Conservation (phyloP, 2,329 filamentous ascomycete species). For the Zymoseptoria pseudotritici region DNA sequence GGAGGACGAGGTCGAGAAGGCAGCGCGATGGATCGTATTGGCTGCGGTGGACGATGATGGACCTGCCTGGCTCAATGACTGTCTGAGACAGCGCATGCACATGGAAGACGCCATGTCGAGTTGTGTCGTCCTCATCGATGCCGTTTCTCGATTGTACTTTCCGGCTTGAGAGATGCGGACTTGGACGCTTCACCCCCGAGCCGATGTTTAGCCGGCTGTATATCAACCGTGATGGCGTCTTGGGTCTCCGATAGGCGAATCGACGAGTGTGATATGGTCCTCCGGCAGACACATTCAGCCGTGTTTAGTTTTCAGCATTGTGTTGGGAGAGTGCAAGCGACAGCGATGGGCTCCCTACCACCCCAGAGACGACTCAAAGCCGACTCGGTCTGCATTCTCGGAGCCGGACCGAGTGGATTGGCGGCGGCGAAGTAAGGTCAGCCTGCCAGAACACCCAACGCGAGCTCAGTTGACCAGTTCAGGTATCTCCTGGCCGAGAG, state of each 20-base stretch:
- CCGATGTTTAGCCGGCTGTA: background rate
- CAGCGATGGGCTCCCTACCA: slow-evolving; percentile 13
- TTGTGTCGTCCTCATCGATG: background rate
- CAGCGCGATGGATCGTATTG: slow-evolving; percentile 15
- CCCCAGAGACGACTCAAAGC: slow-evolving; percentile 34
- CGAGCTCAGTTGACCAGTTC: background rate
- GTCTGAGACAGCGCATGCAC: slow-evolving; percentile 23
- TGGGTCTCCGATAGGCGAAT: background rate
- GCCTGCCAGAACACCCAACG: background rate
- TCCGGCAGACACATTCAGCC: background rate
- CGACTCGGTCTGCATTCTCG: slow-evolving; percentile 65
- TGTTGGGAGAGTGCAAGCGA: background rate
- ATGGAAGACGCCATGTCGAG: slow-evolving; percentile 19
- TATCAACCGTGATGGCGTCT: background rate
- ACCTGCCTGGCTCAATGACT: slow-evolving; percentile 14
- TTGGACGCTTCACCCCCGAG: background rate
- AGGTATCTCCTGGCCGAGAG: slow-evolving; percentile 67
- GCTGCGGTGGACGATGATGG: background rate
- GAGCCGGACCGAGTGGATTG: slow-evolving; percentile 73
- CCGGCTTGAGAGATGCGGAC: background rate
- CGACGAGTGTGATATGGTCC: background rate
- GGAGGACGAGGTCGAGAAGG: slow-evolving; percentile 29
- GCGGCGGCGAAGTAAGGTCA: slow-evolving; percentile 59
- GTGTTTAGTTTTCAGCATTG: background rate
- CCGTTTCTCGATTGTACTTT: background rate